Conservation (phyloP, 164 flowering plant genomes). For the Umbilicus rupestris region DNA sequence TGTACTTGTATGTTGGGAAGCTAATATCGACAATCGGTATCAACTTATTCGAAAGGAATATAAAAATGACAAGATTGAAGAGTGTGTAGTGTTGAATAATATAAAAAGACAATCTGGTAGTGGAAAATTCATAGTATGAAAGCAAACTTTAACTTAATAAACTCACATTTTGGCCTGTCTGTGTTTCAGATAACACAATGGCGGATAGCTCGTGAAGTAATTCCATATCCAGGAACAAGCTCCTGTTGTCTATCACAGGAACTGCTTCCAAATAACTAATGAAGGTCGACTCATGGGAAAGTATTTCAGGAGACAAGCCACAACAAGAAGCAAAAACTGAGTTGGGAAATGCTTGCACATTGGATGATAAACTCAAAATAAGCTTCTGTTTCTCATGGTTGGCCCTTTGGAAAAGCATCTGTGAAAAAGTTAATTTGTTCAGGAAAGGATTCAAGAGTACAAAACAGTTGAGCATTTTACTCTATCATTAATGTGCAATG, state of each 20-base stretch:
- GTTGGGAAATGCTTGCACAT: slow-evolving; percentile 8
- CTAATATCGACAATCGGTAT: background rate
- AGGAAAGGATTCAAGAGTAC: background rate
- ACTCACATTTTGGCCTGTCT: slow-evolving; percentile 28
- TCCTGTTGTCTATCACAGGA: slow-evolving; percentile 41
- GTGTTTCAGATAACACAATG: slow-evolving; percentile 26
- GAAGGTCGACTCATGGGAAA: slow-evolving; percentile 25
- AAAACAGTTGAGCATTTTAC: background rate
- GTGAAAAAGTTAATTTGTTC: slow-evolving; percentile 1
- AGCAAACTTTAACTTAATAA: background rate
- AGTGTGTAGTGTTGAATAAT: too few relatives aligned
- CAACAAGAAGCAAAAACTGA: slow-evolving; percentile 42
- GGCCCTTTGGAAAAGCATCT: slow-evolving; percentile 51
- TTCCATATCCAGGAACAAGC: slow-evolving; percentile 50
- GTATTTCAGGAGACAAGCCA: slow-evolving; percentile 24
- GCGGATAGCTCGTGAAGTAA: slow-evolving; percentile 42
- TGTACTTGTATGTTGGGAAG: too few relatives aligned
- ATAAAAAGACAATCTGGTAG: too few relatives aligned
- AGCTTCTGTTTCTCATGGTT: slow-evolving; percentile 41
- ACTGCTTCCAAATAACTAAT: slow-evolving; percentile 44
- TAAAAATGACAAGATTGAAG: too few relatives aligned
- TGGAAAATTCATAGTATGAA: too few relatives aligned
- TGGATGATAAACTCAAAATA: slow-evolving; percentile 16
- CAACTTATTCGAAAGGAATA: background rate
- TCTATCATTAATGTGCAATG: background rate